Base-by-base conservation (phyloP, 2,329 filamentous ascomycete species). In the Catunica adiposa region DNA sequence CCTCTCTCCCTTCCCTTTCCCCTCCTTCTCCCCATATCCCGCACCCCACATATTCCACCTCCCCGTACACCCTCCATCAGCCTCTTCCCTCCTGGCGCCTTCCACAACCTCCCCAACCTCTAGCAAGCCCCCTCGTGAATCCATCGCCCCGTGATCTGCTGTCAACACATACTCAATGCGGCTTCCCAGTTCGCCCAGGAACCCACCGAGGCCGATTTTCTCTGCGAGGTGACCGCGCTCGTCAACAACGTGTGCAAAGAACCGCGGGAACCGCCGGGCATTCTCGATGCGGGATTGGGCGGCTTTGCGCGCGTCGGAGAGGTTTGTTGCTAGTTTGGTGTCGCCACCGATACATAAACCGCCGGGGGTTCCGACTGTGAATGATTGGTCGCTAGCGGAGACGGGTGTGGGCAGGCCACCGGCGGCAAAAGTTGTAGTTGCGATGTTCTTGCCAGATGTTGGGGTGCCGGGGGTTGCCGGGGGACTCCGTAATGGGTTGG, bases 201-300 rank as follows among this genome's bases (percentile, higher is more conserved):
- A 87, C 0, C 75, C 77, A 0, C 73, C 79, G 17, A 86, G 66
- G 3, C 71, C 72, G 53, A 76, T 77, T 1, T 72, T 71, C 29
- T 81, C 74, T 1, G 72, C 64, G 0, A 79, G 61, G 1, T 66
- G 65, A 0, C 78, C 78, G 14, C 73, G 66, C 58, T 79, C 75
- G 58, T 75, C 72, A 1, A 70, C 64, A 1, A 88, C 73, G 9
- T 78, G 74, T 37, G 87, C 71, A 6, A 72, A 71, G 63, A 82
- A 82, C 15, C 73, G 70, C 1, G 79, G 78, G 1, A 68, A 62
- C 23, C 69, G 68, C 22, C 73, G 71, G 0, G 80, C 79, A 20
- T 73, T 71, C 38, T 84, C 77, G 22, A 86, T 73, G 0, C 84
- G 74, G 0, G 73, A 67, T 64, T 89, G 84, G 0, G 84, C 84